Conservation (phyloP, 345 rosid species). For the Mallotus nudiflorus region DNA sequence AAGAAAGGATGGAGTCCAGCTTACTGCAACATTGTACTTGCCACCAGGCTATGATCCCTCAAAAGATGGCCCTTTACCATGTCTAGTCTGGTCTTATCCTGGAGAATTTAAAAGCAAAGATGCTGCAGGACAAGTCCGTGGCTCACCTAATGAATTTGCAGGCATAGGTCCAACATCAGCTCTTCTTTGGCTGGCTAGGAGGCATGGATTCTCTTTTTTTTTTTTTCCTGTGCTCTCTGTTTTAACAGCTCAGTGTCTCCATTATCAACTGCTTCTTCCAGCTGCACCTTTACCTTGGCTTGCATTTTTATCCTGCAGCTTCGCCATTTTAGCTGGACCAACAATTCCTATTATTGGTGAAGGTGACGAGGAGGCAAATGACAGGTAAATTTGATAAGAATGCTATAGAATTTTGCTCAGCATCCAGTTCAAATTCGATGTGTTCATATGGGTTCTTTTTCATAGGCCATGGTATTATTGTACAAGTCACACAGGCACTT, state of each 20-base stretch:
- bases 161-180: slow-evolving; percentile 95
- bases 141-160: slow-evolving; percentile 97
- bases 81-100: slow-evolving; percentile 95
- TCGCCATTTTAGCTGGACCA: slow-evolving; percentile 95
- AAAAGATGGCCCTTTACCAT: slow-evolving; percentile 93
- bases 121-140: slow-evolving; percentile 99
- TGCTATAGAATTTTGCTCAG: background rate
- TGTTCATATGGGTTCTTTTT: background rate
- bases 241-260: slow-evolving; percentile 8
- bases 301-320: slow-evolving; percentile 50
- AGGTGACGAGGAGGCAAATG: slow-evolving; percentile 97
- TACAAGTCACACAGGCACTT: background rate
- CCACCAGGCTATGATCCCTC: slow-evolving; percentile 90
- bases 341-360: slow-evolving; percentile 98
- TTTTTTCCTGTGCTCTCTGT: slow-evolving; percentile 6
- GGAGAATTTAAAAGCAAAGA: slow-evolving; percentile 99
- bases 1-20: slow-evolving; percentile 95
- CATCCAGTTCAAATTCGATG: background rate
- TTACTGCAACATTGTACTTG: slow-evolving; percentile 88
- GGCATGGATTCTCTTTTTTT: slow-evolving; percentile 41
- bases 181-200: slow-evolving; percentile 97
- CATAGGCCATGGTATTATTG: background rate
- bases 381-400: slow-evolving; percentile 51
- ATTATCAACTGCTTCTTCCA: slow-evolving; percentile 11
- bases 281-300: slow-evolving; percentile 9